phyloP scores from a whole-genome alignment of 1,284 basidiomycete species.

The Thecaphora thlaspeos region DNA sequence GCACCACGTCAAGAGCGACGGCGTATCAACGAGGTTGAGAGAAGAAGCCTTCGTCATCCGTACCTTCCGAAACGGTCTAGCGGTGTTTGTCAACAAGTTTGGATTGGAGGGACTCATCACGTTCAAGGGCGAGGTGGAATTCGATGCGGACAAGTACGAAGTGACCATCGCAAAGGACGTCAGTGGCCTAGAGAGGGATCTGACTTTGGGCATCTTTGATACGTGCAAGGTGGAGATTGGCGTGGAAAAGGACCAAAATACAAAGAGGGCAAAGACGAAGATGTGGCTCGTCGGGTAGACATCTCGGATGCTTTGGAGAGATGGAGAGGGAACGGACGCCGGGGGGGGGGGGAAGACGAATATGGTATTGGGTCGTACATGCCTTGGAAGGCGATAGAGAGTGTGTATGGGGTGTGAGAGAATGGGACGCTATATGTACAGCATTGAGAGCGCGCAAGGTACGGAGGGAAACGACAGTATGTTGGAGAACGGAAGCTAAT shows the following conservation, averaged over 20 bases:
- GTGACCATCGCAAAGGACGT: conserved; percentile 67
- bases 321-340: too few relatives aligned
- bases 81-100: conserved; percentile 90
- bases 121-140: conserved; percentile 82
- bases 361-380: too few relatives aligned
- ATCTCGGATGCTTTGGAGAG: too few relatives aligned
- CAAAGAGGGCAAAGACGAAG: conserved; percentile 85
- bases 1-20: too few relatives aligned
- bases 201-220: conserved; percentile 70
- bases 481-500: too few relatives aligned
- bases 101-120: conserved; percentile 91
- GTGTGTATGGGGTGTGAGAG: too few relatives aligned
- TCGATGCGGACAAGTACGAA: conserved; percentile 87
- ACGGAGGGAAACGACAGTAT: too few relatives aligned
- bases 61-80: conserved; percentile 89
- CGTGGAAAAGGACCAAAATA: conserved; percentile 91
- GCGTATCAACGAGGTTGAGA: conserved; percentile 16
- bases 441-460: too few relatives aligned
- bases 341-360: too few relatives aligned
- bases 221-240: conserved; percentile 84
- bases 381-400: too few relatives aligned
- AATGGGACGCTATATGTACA: too few relatives aligned
- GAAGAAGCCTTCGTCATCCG: conserved; percentile 82
- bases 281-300: conserved; percentile 70
- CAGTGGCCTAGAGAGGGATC: conserved; percentile 30